Conservation (phyloP, 1,284 basidiomycete genomes). For the Sphagnurus paluster region DNA sequence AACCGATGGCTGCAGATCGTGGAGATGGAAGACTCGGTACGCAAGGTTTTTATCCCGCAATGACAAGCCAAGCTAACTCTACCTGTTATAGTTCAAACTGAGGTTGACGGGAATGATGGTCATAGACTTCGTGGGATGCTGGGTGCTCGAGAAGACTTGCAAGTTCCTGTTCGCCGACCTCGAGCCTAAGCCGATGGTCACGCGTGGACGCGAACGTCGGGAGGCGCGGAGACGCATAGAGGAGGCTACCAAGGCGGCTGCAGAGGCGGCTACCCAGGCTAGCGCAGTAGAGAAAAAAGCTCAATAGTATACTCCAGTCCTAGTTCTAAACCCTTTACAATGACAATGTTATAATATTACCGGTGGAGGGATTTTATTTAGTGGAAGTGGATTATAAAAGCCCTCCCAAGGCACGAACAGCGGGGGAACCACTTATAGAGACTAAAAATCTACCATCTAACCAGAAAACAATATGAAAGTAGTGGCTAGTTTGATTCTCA, state of each 20-base stretch:
- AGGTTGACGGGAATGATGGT: constrained; percentile 81
- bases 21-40: constrained; percentile 78
- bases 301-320: constrained; percentile 17
- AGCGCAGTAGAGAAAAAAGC: constrained; percentile 24
- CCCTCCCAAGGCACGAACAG: no score
- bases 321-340: background rate
- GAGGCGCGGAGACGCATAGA: constrained; percentile 45
- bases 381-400: no score
- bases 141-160: constrained; percentile 79
- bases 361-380: no score
- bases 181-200: constrained; percentile 84
- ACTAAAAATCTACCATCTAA: no score
- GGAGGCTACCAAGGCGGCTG: constrained; percentile 21
- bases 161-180: constrained; percentile 89
- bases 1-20: constrained; percentile 98
- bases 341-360: background rate
- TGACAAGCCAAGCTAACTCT: background rate
- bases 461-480: no score
- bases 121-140: constrained; percentile 89
- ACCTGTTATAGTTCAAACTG: constrained; percentile 70
- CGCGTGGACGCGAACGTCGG: constrained; percentile 73
- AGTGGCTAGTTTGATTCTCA: no score
- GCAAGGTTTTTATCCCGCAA: constrained; percentile 26
- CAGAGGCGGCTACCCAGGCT: constrained; percentile 9
- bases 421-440: no score